Evolutionary conservation across 2,329 filamentous ascomycete species (phyloP).

Genomic region (Capronia epimyces): DNA sequence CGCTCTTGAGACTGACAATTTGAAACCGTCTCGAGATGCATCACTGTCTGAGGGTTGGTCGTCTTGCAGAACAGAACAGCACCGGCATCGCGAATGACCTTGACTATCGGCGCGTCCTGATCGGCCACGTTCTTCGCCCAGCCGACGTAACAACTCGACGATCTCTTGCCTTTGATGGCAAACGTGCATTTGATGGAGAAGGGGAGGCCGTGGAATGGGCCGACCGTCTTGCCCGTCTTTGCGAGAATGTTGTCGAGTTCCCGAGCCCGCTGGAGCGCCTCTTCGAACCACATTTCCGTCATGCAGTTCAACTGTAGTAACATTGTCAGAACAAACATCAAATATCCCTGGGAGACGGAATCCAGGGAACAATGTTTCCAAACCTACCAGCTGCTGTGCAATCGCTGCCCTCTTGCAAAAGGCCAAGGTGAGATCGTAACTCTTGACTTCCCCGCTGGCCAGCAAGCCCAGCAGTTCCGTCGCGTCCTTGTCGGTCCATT

Average conservation of each 20-base stretch:
- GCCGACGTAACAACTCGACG: slow-evolving; percentile 33
- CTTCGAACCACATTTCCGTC: slow-evolving; percentile 50
- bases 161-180: slow-evolving; percentile 37
- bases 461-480: slow-evolving; percentile 3
- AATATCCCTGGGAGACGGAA: too few species aligned
- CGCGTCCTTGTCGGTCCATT: neutral
- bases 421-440: slow-evolving; percentile 46
- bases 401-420: slow-evolving; percentile 50
- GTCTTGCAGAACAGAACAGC: slow-evolving; percentile 39
- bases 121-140: slow-evolving; percentile 28
- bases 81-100: slow-evolving; percentile 34
- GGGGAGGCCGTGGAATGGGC: slow-evolving; percentile 59
- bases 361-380: slow-evolving; percentile 31
- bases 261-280: slow-evolving; percentile 45
- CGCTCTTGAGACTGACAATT: slow-evolving; percentile 37
- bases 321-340: slow-evolving; percentile 1
- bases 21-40: slow-evolving; percentile 34
- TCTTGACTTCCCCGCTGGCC: slow-evolving; percentile 17
- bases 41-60: slow-evolving; percentile 37
- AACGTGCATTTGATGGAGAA: slow-evolving; percentile 49
- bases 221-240: slow-evolving; percentile 41
- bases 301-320: slow-evolving; percentile 35
- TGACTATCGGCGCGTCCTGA: slow-evolving; percentile 28
- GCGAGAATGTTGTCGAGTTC: slow-evolving; percentile 41
- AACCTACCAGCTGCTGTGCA: slow-evolving; percentile 42